These are phyloP conservation scores for Penicillium riverlandense DNA, from an alignment of 495 filamentous ascomycete genomes.

Conservation along the genomic window DNA sequence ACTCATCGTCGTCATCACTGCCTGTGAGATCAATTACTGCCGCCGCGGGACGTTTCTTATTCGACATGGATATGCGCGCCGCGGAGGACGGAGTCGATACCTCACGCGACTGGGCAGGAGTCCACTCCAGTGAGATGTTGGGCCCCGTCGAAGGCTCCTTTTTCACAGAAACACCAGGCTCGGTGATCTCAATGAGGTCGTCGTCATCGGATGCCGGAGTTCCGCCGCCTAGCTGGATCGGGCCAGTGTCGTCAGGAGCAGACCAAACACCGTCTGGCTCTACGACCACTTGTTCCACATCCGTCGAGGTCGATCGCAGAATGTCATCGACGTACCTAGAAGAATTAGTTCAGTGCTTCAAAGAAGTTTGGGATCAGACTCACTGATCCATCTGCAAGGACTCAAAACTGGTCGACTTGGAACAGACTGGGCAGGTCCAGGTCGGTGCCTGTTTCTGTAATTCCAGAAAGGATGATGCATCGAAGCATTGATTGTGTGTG, in stretches of 20 bases:
- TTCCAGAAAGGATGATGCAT: conserved; percentile 87
- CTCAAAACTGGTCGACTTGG: conserved; percentile 73
- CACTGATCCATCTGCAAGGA: conserved; percentile 81
- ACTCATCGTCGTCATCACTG: conserved; percentile 66
- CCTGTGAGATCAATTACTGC: conserved; percentile 75
- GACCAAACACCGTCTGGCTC: conserved; percentile 82
- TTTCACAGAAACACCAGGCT: conserved; percentile 43
- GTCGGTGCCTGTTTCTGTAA: conserved; percentile 93
- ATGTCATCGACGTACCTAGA: conserved; percentile 87
- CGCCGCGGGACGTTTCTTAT: conserved; percentile 54
- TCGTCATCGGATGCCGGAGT: conserved; percentile 48
- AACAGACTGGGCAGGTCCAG: conserved; percentile 91
- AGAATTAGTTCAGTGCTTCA: not conserved
- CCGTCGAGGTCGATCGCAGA: conserved; percentile 57
- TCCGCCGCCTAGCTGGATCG: conserved; percentile 26
- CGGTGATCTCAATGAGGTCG: conserved; percentile 61
- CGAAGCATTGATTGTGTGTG: conserved; percentile 90
- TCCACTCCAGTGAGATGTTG: conserved; percentile 34
- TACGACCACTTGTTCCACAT: conserved; percentile 78
- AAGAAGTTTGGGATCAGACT: conserved; percentile 18
- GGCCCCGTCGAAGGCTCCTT: conserved; percentile 28
- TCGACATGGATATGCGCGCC: conserved; percentile 28
- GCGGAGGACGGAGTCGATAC: conserved; percentile 42
- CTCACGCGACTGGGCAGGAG: conserved; percentile 49
- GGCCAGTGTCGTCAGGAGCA: conserved; percentile 28